Evolutionary conservation across 768 basidiomycete species (phyloP), one percentile per base, ranked within the genome.

Genomic region (Termitomyces sp.): DNA sequence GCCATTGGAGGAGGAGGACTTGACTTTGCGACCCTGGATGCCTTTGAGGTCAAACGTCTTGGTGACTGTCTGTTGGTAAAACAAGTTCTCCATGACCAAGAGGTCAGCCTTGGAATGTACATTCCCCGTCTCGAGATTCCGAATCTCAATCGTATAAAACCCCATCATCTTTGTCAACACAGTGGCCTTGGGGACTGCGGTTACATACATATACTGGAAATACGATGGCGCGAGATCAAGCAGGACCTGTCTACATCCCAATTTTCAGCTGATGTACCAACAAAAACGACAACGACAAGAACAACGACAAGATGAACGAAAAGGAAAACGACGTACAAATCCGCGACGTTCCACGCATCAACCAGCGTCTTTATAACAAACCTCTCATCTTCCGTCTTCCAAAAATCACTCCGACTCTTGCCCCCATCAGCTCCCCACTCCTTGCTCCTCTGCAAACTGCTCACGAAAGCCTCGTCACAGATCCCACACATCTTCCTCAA

Each of bases 281-380:
- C 27, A 46, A 24, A 1, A 4, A 37, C 36, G 15, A 15, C 4
- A 15, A 31, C 8, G 30, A 15, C 16, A 27, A 24, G 8, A 6
- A 27, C 27, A 4, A 27, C 27, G 12, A 45, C 6, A 0, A 22
- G 20, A 44, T 9, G 22, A 22, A 61, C 39, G 2, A 44, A 12
- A 18, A 65, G 27, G 55, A 45, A 53, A 27, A 5, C 18, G 27
- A 74, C 88, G 74, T 66, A 91, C 89, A 91, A 70, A 74, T 93
- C 91, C 6, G 87, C 87, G 42, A 91, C 90, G 70, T 91, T 91
- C 91, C 91, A 93, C 15, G 89, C 88, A 71, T 88, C 87, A 16
- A 94, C 87, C 59, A 93, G 71, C 20, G 90, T 90, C 81, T 93
- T 93, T 76, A 93, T 87, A 64, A 94, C 86, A 67, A 88, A 91